A percentile compares a stretch with the other conserved stretches of the same genome.
phyloP scores from a whole-genome alignment of 1,284 basidiomycete genomes.

The Rhodotorula sp. region DNA sequence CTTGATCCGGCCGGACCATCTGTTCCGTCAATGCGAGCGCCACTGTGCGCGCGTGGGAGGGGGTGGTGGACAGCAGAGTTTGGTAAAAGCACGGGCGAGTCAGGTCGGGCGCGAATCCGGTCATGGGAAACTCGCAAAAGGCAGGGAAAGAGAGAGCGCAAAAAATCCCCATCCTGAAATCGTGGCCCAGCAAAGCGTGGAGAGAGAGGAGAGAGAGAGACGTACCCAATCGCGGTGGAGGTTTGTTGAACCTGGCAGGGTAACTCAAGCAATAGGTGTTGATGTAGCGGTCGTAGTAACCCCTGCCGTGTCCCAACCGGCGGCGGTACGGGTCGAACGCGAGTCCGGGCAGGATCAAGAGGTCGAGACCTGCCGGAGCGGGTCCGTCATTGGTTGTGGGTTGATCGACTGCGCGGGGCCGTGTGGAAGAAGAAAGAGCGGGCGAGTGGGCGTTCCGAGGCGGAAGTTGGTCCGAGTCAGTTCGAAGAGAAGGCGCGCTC shows the following conservation, averaged over 20 bases:
- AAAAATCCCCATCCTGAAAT: too few relatives aligned
- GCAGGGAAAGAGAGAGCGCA: too few relatives aligned
- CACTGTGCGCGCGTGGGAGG: slow-evolving; percentile 27
- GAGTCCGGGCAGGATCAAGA: slow-evolving; percentile 51
- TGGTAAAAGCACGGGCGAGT: too few relatives aligned
- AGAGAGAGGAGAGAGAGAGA: background rate
- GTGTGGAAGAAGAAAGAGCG: background rate
- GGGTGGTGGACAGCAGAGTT: background rate
- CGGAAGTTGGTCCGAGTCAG: background rate
- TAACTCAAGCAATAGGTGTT: slow-evolving; percentile 16
- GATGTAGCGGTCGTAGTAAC: slow-evolving; percentile 51
- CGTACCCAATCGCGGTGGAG: slow-evolving; percentile 28
- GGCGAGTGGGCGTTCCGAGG: too few relatives aligned
- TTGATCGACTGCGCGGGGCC: slow-evolving; percentile 1
- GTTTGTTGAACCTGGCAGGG: slow-evolving; percentile 14
- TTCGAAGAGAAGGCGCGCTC: background rate
- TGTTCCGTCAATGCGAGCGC: slow-evolving; percentile 47
- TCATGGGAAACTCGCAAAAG: too few relatives aligned
- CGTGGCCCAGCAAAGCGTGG: too few relatives aligned
- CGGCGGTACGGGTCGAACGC: slow-evolving; percentile 48
- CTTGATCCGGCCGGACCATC: slow-evolving; percentile 38
- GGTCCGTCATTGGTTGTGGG: background rate
- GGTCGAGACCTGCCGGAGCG: slow-evolving; percentile 45
- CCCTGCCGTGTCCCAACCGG: slow-evolving; percentile 51
- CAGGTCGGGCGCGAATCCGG: too few relatives aligned